A percentile compares a stretch with the other conserved stretches of the same genome.
Conservation (phyloP, 2,329 filamentous ascomycete genomes). For the Volutella citrinella region DNA sequence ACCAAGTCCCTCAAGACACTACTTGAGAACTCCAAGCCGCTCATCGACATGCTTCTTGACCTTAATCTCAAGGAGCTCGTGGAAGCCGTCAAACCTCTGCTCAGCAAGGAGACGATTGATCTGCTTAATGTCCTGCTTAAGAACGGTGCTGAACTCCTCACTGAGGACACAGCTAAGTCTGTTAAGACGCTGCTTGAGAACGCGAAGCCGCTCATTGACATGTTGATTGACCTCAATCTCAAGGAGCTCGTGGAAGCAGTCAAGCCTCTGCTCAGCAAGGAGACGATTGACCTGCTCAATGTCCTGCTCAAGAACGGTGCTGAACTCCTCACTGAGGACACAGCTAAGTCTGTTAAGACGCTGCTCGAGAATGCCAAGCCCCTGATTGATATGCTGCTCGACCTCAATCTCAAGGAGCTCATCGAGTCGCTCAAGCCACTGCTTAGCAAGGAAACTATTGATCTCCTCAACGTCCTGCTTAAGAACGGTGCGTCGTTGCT, state of each 20-base stretch:
- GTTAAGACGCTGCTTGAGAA: slow-evolving; percentile 28
- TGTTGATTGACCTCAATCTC: slow-evolving; percentile 29
- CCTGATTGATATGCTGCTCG: slow-evolving; percentile 20
- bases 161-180: slow-evolving; percentile 20
- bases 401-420: slow-evolving; percentile 31
- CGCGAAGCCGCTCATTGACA: slow-evolving; percentile 23
- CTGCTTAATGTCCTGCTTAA: slow-evolving; percentile 32
- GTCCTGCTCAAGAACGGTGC: slow-evolving; percentile 35
- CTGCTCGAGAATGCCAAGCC: slow-evolving; percentile 29
- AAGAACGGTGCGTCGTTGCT: slow-evolving; percentile 35
- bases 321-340: slow-evolving; percentile 33
- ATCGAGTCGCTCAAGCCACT: slow-evolving; percentile 26
- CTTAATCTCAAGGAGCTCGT: slow-evolving; percentile 30
- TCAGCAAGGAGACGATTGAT: slow-evolving; percentile 25
- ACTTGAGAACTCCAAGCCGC: slow-evolving; percentile 23
- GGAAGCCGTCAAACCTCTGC: slow-evolving; percentile 24
- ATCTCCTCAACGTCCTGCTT: slow-evolving; percentile 32
- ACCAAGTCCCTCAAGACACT: slow-evolving; percentile 30
- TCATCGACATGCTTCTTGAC: slow-evolving; percentile 23
- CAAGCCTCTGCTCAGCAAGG: slow-evolving; percentile 24
- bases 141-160: slow-evolving; percentile 36
- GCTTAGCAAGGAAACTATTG: slow-evolving; percentile 25
- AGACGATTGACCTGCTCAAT: slow-evolving; percentile 29
- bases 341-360: slow-evolving; percentile 22
- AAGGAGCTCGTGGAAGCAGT: slow-evolving; percentile 28